A percentile compares a stretch with the other conserved stretches of the same genome.
These are phyloP conservation scores for Debaryomycetaceae sp. DNA, from an alignment of 1,139 yeast species.

Conservation along the genomic window DNA sequence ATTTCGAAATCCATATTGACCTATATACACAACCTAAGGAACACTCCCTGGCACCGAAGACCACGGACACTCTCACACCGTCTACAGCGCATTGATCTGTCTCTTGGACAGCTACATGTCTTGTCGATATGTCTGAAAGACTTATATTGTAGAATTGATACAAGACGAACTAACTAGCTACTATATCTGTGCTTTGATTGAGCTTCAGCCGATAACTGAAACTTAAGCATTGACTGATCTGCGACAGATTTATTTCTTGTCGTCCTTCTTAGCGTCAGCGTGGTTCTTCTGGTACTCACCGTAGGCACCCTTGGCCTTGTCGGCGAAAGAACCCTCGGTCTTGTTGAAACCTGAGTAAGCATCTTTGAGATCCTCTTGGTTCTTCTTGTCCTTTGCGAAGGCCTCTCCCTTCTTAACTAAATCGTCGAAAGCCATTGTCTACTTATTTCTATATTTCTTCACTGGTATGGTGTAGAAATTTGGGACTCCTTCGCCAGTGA, in stretches of 20 bases:
- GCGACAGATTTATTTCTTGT: not conserved
- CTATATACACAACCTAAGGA: not conserved
- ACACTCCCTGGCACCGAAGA: not conserved
- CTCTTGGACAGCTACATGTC: not conserved
- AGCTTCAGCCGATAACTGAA: too few species aligned
- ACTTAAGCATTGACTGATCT: too few species aligned
- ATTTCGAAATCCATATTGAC: not conserved
- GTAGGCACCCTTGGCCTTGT: conserved; percentile 36
- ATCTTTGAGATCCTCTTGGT: conserved; percentile 30
- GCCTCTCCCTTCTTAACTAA: conserved; percentile 38
- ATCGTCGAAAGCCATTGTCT: conserved; percentile 26
- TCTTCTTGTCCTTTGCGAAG: conserved; percentile 16
- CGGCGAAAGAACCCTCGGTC: conserved; percentile 26
- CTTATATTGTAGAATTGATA: not conserved
- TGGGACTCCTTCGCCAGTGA: not conserved
- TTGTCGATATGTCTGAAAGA: too few species aligned
- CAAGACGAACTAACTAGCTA: not conserved
- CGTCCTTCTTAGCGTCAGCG: not conserved
- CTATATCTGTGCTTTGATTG: not conserved
- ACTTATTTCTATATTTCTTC: not conserved
- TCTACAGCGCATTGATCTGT: too few species aligned
- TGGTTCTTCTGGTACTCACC: conserved; percentile 14
- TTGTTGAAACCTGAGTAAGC: conserved; percentile 29
- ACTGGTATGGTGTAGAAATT: not conserved
- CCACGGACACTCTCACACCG: too few species aligned